These are phyloP conservation scores for Exophiala viscosa DNA, from an alignment of 2,329 filamentous ascomycete genomes.

Conservation along the genomic window DNA sequence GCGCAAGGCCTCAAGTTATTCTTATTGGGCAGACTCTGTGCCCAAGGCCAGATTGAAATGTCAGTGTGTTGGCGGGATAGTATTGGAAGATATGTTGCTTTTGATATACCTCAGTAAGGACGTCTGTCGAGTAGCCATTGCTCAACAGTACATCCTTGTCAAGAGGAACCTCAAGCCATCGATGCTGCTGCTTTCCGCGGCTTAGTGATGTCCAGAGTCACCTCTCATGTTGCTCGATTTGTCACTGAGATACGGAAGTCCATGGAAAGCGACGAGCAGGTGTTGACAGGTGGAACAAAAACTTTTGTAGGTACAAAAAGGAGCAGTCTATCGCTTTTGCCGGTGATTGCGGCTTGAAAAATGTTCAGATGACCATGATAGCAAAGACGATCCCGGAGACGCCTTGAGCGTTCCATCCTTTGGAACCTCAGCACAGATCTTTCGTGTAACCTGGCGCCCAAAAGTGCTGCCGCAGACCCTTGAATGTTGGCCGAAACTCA, in stretches of 20 bases:
- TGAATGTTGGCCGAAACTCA: conserved; percentile 1
- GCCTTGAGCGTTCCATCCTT: neutral
- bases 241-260: conserved; percentile 11
- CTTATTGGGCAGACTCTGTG: conserved; percentile 10
- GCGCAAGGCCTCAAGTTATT: neutral
- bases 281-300: conserved; percentile 18
- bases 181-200: conserved; percentile 15
- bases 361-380: conserved; percentile 10
- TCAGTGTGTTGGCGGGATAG: conserved; percentile 16
- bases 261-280: conserved; percentile 3
- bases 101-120: conserved; percentile 17
- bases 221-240: conserved; percentile 9
- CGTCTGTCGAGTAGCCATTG: neutral
- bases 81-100: conserved; percentile 13
- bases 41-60: conserved; percentile 24
- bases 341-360: conserved; percentile 5
- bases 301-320: conserved; percentile 11
- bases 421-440: conserved; percentile 4
- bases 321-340: conserved; percentile 13
- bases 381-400: conserved; percentile 3
- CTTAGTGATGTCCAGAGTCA: conserved; percentile 8
- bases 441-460: conserved; percentile 16
- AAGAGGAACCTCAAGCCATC: conserved; percentile 2
- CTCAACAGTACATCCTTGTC: conserved; percentile 17
- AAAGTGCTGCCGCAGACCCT: neutral